phyloP scores from a whole-genome alignment of 163 green algal genomes.

The Coccomyxa subellipsoidea region DNA sequence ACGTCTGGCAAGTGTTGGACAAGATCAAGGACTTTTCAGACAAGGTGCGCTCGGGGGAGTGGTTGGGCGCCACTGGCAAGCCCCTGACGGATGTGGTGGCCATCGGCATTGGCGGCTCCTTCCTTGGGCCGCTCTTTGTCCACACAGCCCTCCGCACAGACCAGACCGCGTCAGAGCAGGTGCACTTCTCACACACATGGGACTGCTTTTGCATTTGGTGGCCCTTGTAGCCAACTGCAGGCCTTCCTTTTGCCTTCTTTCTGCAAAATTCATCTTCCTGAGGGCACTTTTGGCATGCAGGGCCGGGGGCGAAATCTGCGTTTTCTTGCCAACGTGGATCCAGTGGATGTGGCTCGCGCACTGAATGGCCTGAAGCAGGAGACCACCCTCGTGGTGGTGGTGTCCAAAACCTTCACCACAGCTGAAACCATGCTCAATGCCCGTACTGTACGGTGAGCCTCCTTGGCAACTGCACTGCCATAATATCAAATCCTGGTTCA shows the following conservation, averaged over 20 bases:
- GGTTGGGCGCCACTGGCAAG: conserved; percentile 93
- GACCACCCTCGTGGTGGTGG: conserved; percentile 94
- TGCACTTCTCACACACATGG: too few species aligned
- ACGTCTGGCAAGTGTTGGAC: conserved; percentile 96
- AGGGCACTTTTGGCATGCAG: too few species aligned
- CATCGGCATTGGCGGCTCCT: conserved; percentile 97
- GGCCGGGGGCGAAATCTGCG: conserved; percentile 70
- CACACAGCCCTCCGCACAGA: conserved; percentile 84
- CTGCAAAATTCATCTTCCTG: too few species aligned
- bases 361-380: conserved; percentile 89
- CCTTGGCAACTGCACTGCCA: not conserved
- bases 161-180: conserved; percentile 6
- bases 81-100: conserved; percentile 94
- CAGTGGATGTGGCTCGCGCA: conserved; percentile 92
- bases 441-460: conserved; percentile 73
- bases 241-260: too few species aligned
- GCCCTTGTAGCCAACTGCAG: not conserved
- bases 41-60: conserved; percentile 78
- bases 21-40: conserved; percentile 95
- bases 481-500: not conserved
- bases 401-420: conserved; percentile 99
- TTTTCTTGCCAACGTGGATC: conserved; percentile 99
- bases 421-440: conserved; percentile 99
- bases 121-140: conserved; percentile 97
- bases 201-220: not conserved